Evolutionary conservation across 352 stramenopile species (phyloP).

Genomic region (Pythium angustatum): DNA sequence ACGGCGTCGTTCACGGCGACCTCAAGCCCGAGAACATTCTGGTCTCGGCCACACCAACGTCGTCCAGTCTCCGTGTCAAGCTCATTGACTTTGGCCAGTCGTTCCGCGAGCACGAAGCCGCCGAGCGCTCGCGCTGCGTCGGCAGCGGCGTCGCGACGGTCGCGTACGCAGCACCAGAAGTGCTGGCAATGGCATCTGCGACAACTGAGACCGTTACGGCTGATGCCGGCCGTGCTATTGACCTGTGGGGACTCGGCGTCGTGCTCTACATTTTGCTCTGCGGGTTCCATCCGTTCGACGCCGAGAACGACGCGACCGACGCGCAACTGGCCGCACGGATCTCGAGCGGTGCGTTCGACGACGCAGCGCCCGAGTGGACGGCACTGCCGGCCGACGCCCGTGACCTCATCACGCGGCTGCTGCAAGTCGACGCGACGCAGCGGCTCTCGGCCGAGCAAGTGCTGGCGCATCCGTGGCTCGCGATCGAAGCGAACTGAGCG

Average conservation of each 20-base stretch:
- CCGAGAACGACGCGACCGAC: conserved; percentile 30
- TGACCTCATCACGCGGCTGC: conserved; percentile 30
- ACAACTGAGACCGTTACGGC: neutral
- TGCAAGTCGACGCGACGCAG: conserved; percentile 29
- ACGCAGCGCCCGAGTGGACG: conserved; percentile 29
- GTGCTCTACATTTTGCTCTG: conserved; percentile 39
- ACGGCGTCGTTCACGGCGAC: conserved; percentile 39
- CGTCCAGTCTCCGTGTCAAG: conserved; percentile 35
- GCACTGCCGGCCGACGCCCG: conserved; percentile 29
- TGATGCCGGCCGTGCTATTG: conserved; percentile 29
- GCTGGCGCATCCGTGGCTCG: conserved; percentile 35
- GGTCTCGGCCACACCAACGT: conserved; percentile 3
- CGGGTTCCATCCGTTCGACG: conserved; percentile 40
- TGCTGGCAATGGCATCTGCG: conserved; percentile 9
- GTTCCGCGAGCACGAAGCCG: conserved; percentile 26
- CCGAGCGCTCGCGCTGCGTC: conserved; percentile 25
- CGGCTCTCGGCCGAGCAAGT: conserved; percentile 31
- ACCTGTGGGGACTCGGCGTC: conserved; percentile 41
- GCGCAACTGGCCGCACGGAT: conserved; percentile 28
- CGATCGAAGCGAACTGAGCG: too few species aligned
- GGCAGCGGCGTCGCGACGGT: conserved; percentile 35
- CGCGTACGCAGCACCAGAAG: conserved; percentile 37
- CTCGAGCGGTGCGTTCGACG: conserved; percentile 24
- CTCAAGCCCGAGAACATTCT: conserved; percentile 45
- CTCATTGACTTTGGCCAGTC: conserved; percentile 71